phyloP scores from a whole-genome alignment of 2,329 filamentous ascomycete genomes.

The Shiraia sp. region DNA sequence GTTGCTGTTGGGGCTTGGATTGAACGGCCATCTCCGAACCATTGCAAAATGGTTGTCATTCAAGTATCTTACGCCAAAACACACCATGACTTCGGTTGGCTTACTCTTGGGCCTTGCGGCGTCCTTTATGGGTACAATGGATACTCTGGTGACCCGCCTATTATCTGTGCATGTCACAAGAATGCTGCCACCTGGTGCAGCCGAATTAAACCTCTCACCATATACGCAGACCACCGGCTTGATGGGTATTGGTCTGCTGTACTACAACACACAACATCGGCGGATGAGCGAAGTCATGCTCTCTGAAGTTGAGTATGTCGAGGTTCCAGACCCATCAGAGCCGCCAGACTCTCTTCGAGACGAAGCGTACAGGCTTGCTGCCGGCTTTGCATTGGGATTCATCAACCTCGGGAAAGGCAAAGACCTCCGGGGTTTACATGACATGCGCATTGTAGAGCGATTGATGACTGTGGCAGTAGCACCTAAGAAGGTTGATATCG shows the following conservation, averaged over 20 bases:
- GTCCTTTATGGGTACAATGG: slow-evolving; percentile 96
- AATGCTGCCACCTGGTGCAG: slow-evolving; percentile 89
- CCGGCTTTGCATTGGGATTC: slow-evolving; percentile 88
- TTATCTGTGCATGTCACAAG: slow-evolving; percentile 94
- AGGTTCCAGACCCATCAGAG: slow-evolving; percentile 71
- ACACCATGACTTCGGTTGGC: slow-evolving; percentile 98
- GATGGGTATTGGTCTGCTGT: slow-evolving; percentile 94
- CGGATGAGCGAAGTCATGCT: slow-evolving; percentile 99
- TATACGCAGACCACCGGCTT: slow-evolving; percentile 94
- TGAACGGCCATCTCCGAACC: slow-evolving; percentile 92
- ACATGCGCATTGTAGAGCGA: slow-evolving; percentile 91
- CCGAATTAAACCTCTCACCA: slow-evolving; percentile 90
- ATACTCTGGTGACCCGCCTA: slow-evolving; percentile 88
- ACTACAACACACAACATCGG: slow-evolving; percentile 93
- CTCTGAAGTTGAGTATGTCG: slow-evolving; percentile 90
- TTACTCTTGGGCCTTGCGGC: slow-evolving; percentile 89
- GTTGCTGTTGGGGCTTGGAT: slow-evolving; percentile 83
- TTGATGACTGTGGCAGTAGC: slow-evolving; percentile 83
- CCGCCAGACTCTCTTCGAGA: slow-evolving; percentile 80
- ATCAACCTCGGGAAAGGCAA: slow-evolving; percentile 93
- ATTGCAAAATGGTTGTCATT: slow-evolving; percentile 98
- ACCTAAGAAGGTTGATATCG: slow-evolving; percentile 86
- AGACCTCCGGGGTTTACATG: slow-evolving; percentile 84
- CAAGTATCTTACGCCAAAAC: slow-evolving; percentile 98
- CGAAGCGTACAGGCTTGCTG: slow-evolving; percentile 93